Conservation (phyloP, 2,329 filamentous ascomycete genomes). For the Colletotrichum kahawae region DNA sequence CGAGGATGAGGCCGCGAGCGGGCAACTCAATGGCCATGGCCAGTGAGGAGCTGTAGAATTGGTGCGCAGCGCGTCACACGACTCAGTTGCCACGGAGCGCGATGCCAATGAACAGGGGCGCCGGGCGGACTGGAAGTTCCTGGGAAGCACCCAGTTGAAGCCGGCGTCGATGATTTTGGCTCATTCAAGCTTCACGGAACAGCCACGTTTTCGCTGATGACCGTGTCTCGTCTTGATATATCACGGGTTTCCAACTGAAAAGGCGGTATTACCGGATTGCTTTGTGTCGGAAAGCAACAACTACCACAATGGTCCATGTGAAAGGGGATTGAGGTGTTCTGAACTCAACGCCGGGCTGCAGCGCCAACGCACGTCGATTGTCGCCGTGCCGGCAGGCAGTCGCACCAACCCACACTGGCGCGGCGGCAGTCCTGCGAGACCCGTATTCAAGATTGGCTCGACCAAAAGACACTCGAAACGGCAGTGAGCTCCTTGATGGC, state of each 20-base stretch:
- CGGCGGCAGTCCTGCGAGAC: conserved; percentile 7
- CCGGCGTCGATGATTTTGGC: neutral
- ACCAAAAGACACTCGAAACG: neutral
- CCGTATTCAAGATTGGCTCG: conserved; percentile 13
- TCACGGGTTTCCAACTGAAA: neutral
- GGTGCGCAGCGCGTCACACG: neutral
- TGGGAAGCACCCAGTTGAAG: neutral
- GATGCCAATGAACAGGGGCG: neutral
- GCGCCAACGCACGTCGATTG: neutral
- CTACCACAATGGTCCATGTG: neutral
- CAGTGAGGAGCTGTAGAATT: neutral
- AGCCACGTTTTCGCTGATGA: neutral
- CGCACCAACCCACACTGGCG: neutral
- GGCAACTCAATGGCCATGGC: neutral
- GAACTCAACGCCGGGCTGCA: neutral
- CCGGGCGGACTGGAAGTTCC: neutral
- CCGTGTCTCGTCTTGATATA: neutral
- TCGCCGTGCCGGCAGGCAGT: neutral
- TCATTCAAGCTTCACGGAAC: neutral
- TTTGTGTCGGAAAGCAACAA: neutral
- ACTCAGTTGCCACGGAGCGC: neutral
- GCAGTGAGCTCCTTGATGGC: neutral
- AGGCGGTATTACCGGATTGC: neutral
- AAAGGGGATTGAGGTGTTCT: neutral
- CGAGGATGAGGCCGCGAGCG: neutral